Conservation (phyloP, 2,329 filamentous ascomycete genomes). For the Trichoderma atroviride region DNA sequence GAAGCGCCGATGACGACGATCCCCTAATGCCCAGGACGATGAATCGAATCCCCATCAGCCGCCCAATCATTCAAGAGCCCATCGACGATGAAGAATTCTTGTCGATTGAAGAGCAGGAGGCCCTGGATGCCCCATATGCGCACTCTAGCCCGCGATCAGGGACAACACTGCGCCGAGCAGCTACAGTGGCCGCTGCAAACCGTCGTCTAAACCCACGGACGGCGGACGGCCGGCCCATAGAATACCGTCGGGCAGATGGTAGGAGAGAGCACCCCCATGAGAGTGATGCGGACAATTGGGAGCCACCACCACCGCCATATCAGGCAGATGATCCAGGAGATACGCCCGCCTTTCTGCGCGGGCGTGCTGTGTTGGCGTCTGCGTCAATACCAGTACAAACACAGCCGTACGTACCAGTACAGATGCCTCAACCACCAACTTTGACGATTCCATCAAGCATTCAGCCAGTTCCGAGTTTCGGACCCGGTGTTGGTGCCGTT, state of each 20-base stretch:
- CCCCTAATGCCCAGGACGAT: slow-evolving; percentile 57
- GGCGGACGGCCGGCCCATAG: slow-evolving; percentile 55
- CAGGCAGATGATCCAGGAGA: slow-evolving; percentile 64
- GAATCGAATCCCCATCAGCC: slow-evolving; percentile 35
- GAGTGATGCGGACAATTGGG: slow-evolving; percentile 87
- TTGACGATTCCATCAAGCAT: slow-evolving; percentile 1
- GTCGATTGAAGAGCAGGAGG: slow-evolving; percentile 60
- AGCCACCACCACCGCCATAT: slow-evolving; percentile 82
- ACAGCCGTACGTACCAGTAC: slow-evolving; percentile 10
- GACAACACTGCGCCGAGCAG: slow-evolving; percentile 70
- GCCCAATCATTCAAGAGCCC: slow-evolving; percentile 29
- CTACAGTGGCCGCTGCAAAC: slow-evolving; percentile 74
- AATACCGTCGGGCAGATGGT: slow-evolving; percentile 70
- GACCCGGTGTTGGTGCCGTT: not conserved
- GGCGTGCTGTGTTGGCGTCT: slow-evolving; percentile 45
- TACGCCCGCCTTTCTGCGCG: slow-evolving; percentile 58
- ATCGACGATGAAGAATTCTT: slow-evolving; percentile 49
- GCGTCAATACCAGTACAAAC: not conserved
- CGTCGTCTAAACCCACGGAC: slow-evolving; percentile 66
- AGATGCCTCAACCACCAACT: not conserved
- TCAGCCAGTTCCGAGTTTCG: not conserved
- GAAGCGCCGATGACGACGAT: slow-evolving; percentile 47
- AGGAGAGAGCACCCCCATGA: slow-evolving; percentile 77
- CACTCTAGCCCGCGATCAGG: slow-evolving; percentile 72
- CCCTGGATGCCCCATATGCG: slow-evolving; percentile 71